Conservation (phyloP, 1,284 basidiomycete species). For the Cutaneotrichosporon cutaneum region DNA sequence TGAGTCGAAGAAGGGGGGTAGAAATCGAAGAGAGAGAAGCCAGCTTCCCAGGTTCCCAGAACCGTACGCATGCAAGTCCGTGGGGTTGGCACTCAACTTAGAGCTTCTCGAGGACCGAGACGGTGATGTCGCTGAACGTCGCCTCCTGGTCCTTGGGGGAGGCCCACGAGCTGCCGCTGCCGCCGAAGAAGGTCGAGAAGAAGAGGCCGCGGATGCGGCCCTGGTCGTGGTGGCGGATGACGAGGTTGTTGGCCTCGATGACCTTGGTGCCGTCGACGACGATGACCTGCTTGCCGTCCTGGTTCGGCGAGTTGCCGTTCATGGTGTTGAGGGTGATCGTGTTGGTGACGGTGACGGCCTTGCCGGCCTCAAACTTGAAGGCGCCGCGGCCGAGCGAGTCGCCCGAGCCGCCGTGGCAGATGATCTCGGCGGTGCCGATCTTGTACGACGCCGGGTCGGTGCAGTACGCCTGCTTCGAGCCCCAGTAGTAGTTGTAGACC, state of each 20-base stretch:
- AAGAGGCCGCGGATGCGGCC: constrained; percentile 16
- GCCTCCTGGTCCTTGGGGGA: constrained; percentile 13
- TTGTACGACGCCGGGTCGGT: constrained; percentile 13
- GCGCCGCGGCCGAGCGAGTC: constrained; percentile 17
- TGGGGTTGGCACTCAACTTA: background rate
- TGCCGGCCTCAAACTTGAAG: constrained; percentile 12
- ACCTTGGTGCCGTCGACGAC: constrained; percentile 11
- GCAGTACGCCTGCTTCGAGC: constrained; percentile 17
- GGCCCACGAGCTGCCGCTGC: constrained; percentile 5
- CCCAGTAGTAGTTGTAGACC: constrained; percentile 45
- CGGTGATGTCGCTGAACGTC: constrained; percentile 3
- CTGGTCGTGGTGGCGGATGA: constrained; percentile 14
- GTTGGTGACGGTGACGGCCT: constrained; percentile 13
- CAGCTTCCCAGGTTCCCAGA: constrained; percentile 1
- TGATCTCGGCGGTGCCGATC: constrained; percentile 6
- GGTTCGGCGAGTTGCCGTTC: constrained; percentile 12
- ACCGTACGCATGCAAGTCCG: background rate
- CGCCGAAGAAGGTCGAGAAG: constrained; percentile 16
- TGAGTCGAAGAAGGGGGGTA: background rate
- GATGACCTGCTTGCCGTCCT: constrained; percentile 11
- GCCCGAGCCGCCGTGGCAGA: constrained; percentile 11
- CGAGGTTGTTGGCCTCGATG: constrained; percentile 11
- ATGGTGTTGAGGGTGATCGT: constrained; percentile 15
- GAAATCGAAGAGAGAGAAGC: background rate
- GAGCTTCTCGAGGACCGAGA: constrained; percentile 11